Base-by-base conservation (phyloP, 257 asterid species). In the Primulina eburnea region DNA sequence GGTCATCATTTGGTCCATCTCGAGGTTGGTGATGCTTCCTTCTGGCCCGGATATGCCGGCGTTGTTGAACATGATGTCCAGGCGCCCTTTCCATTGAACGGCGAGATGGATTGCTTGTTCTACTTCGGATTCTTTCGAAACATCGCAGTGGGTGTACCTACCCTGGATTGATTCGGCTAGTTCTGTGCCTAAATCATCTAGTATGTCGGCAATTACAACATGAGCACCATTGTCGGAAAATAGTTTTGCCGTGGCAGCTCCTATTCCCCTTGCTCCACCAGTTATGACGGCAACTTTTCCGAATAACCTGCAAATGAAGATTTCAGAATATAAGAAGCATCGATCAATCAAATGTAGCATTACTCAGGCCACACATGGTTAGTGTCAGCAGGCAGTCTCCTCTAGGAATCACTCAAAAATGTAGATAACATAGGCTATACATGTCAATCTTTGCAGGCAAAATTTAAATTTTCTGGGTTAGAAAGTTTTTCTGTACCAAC, bases 241-340 rank as follows among this genome's bases (percentile, higher is more conserved):
- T 7, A 80, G 38, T 74, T 78, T 73, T 0, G 96, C 90, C 1
- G 97, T 88, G 62, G 94, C 90, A 1, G 86, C 97, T 56, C 97
- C 97, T 4, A 90, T 90, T 17, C 97, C 96, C 75, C 97, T 77
- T 29, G 97, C 96, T 4, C 96, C 95, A 2, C 97, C 97, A 0
- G 97, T 88, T 74, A 90, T 82, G 26, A 90, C 79, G 0, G 92
- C 97, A 34, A 89, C 96, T 79, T 90, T 90, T 10, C 90, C 96
- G 50, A 18, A 10, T 72, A 84, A 71, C 72, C 69, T 79, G 70
- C 33, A 7, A 47, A 50, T 18, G 30, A 26, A 55, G 24, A 65
- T n/a, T 14, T 53, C 30, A 7, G 63, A 17, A 26, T 32, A 67
- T 60, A 70, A 30, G 34, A 32, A 32, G 34, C 34, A 32, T 32